These are phyloP conservation scores for Priceomyces carsonii DNA, from an alignment of 805 yeast species.

Conservation along the genomic window DNA sequence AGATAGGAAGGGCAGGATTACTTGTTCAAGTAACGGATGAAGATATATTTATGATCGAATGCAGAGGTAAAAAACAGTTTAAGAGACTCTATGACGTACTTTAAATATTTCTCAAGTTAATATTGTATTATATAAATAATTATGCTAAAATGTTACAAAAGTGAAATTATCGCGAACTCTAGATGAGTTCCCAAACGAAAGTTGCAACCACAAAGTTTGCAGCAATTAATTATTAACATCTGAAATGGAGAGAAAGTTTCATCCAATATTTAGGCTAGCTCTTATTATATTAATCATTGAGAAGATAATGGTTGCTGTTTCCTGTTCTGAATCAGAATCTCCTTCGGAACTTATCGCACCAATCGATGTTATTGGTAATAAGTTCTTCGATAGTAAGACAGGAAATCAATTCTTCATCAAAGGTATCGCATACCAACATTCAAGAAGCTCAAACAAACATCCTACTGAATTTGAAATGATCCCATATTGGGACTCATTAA, in stretches of 20 bases:
- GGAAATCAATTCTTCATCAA: slow-evolving; percentile 84
- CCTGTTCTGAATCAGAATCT: too few relatives aligned
- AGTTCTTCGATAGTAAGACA: slow-evolving; percentile 69
- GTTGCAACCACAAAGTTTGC: slow-evolving; percentile 4
- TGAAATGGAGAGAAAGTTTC: too few relatives aligned
- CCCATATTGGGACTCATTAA: slow-evolving; percentile 70
- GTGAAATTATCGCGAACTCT: neutral
- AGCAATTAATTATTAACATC: too few relatives aligned
- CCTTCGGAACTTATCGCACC: too few relatives aligned
- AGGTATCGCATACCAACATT: slow-evolving; percentile 87
- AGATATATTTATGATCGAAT: slow-evolving; percentile 43
- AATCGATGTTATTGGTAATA: slow-evolving; percentile 67
- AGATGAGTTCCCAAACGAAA: neutral
- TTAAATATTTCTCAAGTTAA: slow-evolving; percentile 5
- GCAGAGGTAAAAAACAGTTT: slow-evolving; percentile 44
- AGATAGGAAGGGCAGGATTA: slow-evolving; percentile 46
- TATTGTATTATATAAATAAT: neutral
- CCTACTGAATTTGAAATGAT: slow-evolving; percentile 31
- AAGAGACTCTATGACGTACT: slow-evolving; percentile 25
- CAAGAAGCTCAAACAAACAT: too few relatives aligned
- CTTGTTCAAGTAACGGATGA: slow-evolving; percentile 30
- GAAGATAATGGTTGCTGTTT: too few relatives aligned
- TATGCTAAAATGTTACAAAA: neutral
- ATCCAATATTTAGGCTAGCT: too few relatives aligned
- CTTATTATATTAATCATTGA: too few relatives aligned